Evolutionary conservation across 495 filamentous ascomycete species (phyloP), one percentile per base, ranked within the genome.

Genomic region (Aspergillus incahuasiensis): DNA sequence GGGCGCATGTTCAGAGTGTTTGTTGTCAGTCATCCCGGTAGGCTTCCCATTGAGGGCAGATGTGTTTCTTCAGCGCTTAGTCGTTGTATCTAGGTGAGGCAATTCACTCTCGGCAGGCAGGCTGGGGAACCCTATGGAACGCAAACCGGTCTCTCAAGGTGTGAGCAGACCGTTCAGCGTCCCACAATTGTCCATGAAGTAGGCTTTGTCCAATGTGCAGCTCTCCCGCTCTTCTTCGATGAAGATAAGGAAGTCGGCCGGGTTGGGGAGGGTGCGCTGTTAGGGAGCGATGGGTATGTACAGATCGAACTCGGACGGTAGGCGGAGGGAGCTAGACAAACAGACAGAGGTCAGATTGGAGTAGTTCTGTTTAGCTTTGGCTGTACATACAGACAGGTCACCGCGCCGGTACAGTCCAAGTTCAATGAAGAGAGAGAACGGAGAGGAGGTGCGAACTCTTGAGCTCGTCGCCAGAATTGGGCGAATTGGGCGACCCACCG

Each of bases 101-200:
- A 46, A 44, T 40, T 47, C 48, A 32, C 57, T 55, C 18, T 48
- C 43, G 38, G 54, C 52, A 48, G 55, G 43, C 55, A 73, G 72
- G 74, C 70, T 74, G 74, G 69, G 71, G 74, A 76, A 74, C 70
- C 74, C 69, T 68, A 76, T 76, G 74, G 74, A 77, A 78, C 73
- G 75, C 75, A 75, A 76, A 77, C 64, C 73, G 74, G 74, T 69
- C 73, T 76, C 75, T 75, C 75, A 76, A 53, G 58, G 49, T 54
- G 66, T 61, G 74, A 78, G 75, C 60, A 74, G 73, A 76, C 74
- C 73, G 71, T 77, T 74, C 61, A 52, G 75, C 74, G 74, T 76
- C 74, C 75, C 75, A 76, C 74, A 76, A 70, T 70, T 70, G 57
- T 70, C 68, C 74, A 73, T 77, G 55, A 65, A 68, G 62, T 44